Evolutionary conservation across 2,329 filamentous ascomycete species (phyloP).

Genomic region (Monosporascus sp.): DNA sequence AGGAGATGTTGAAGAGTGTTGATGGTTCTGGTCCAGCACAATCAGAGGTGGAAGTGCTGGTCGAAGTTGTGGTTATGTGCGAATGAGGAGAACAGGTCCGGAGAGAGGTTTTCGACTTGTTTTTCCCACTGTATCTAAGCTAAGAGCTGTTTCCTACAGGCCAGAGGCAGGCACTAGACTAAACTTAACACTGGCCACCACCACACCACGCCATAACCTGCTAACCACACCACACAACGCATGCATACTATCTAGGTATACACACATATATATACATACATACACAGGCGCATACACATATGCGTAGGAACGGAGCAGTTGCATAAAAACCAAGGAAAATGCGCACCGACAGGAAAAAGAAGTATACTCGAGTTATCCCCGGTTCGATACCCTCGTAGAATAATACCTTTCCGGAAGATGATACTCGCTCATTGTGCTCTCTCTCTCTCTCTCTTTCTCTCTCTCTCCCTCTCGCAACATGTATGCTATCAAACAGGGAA

Average conservation of each 20-base stretch:
- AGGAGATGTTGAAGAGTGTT: constrained; percentile 17
- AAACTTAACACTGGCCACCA: background rate
- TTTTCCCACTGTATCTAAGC: background rate
- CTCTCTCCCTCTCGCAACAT: too few relatives aligned
- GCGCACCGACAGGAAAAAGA: background rate
- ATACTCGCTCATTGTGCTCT: background rate
- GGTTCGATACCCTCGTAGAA: too few relatives aligned
- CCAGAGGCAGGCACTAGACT: background rate
- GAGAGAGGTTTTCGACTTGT: background rate
- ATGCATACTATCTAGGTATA: background rate
- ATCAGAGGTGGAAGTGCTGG: constrained; percentile 11
- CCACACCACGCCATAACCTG: background rate
- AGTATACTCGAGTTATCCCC: too few relatives aligned
- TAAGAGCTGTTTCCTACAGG: background rate
- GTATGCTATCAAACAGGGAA: too few relatives aligned
- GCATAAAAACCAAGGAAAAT: background rate
- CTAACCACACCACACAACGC: background rate
- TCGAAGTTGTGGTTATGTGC: constrained; percentile 14
- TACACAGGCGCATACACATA: constrained; percentile 1
- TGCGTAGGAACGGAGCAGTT: background rate
- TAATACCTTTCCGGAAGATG: too few relatives aligned
- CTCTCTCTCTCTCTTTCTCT: too few relatives aligned
- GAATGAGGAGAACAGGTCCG: constrained; percentile 21
- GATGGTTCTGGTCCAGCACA: constrained; percentile 16
- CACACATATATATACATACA: constrained; percentile 4